phyloP scores from a whole-genome alignment of 2,329 filamentous ascomycete genomes.

The Aspergillus candidus region DNA sequence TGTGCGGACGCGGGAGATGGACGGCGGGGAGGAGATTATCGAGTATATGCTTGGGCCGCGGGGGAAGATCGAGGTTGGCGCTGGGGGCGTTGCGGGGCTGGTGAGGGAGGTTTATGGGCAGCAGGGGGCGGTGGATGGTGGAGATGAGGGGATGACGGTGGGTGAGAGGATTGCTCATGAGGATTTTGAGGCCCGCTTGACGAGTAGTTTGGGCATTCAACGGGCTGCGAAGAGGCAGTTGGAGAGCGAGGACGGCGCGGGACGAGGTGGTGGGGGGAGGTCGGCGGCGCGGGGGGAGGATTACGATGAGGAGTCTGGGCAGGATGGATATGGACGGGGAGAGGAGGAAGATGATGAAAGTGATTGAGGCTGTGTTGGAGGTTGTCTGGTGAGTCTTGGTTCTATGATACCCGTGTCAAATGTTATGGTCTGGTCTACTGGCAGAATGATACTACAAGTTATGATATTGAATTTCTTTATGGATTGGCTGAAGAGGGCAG shows the following conservation, averaged over 20 bases:
- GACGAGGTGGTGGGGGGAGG: slow-evolving; percentile 2
- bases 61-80: slow-evolving; percentile 76
- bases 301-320: neutral
- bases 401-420: too few species aligned
- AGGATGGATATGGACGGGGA: too few species aligned
- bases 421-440: too few species aligned
- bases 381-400: too few species aligned
- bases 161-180: slow-evolving; percentile 36
- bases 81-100: slow-evolving; percentile 66
- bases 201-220: slow-evolving; percentile 55
- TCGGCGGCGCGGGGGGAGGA: slow-evolving; percentile 1
- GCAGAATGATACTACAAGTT: too few species aligned
- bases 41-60: slow-evolving; percentile 82
- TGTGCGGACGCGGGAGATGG: slow-evolving; percentile 62
- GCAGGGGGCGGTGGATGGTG: slow-evolving; percentile 13
- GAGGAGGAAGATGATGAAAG: too few species aligned
- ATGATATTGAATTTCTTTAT: too few species aligned
- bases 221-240: slow-evolving; percentile 1
- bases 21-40: slow-evolving; percentile 65
- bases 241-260: slow-evolving; percentile 3
- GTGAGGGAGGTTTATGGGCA: slow-evolving; percentile 53
- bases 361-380: too few species aligned
- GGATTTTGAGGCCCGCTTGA: slow-evolving; percentile 57
- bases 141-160: slow-evolving; percentile 11
- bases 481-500: too few species aligned